Percentiles rank a stretch among this genome's conserved stretches.
phyloP scores from a whole-genome alignment of 208 protist genomes.

The Hexamita inflata region DNA sequence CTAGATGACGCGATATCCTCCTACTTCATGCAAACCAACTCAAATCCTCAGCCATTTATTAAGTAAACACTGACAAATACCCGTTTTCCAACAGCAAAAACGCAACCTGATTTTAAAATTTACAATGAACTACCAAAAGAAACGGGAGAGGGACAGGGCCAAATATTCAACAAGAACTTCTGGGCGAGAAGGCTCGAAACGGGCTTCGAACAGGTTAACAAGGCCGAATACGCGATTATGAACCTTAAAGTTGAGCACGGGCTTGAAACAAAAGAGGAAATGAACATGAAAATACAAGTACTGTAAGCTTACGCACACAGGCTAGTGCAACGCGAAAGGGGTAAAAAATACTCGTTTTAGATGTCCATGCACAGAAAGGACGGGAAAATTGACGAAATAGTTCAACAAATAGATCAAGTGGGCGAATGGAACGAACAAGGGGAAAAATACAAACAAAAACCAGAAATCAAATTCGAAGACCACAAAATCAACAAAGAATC shows the following conservation, averaged over 20 bases:
- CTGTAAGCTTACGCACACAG: neutral
- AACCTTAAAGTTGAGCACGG: neutral
- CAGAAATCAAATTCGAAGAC: too few relatives aligned
- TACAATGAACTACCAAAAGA: neutral
- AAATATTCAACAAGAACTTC: neutral
- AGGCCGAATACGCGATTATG: slow-evolving; percentile 19
- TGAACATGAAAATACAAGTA: neutral
- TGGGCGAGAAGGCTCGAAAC: neutral
- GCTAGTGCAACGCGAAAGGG: neutral
- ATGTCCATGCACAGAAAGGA: neutral
- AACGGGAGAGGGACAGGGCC: neutral
- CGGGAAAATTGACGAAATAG: neutral
- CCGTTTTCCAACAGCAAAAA: too few relatives aligned
- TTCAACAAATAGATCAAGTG: too few relatives aligned
- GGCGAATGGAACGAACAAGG: too few relatives aligned
- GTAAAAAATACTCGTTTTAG: slow-evolving; percentile 1
- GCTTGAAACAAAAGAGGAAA: neutral
- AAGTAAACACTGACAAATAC: too few relatives aligned
- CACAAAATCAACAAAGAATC: too few relatives aligned
- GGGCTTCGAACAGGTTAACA: slow-evolving; percentile 10
- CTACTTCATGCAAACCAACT: too few relatives aligned
- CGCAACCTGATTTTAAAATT: too few relatives aligned
- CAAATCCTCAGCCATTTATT: too few relatives aligned
- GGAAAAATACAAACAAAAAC: too few relatives aligned
- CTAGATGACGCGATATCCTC: too few relatives aligned